Conservation (phyloP, 495 filamentous ascomycete species). For the Collariella sp. region DNA sequence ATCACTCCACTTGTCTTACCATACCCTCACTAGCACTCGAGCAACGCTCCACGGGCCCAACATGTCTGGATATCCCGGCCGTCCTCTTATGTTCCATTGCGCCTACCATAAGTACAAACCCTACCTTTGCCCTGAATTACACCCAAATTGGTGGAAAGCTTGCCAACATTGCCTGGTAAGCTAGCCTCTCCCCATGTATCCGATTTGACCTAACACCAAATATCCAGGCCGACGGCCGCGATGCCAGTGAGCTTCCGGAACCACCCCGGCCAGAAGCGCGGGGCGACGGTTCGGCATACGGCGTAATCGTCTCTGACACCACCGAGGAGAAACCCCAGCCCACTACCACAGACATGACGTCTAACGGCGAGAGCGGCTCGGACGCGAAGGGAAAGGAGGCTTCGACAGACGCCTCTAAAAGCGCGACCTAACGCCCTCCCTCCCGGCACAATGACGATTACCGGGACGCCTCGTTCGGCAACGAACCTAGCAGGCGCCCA, state of each 20-base stretch:
- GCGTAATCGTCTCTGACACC: slow-evolving; percentile 38
- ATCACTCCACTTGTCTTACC: background rate
- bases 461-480: slow-evolving; percentile 29
- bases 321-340: slow-evolving; percentile 38
- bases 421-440: slow-evolving; percentile 15
- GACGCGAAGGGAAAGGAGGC: slow-evolving; percentile 29
- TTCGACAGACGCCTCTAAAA: slow-evolving; percentile 20
- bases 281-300: too few relatives aligned
- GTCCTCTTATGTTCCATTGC: too few relatives aligned
- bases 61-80: background rate
- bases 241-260: too few relatives aligned
- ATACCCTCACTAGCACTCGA: background rate
- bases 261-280: too few relatives aligned
- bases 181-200: background rate
- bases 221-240: slow-evolving; percentile 40
- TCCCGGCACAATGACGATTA: slow-evolving; percentile 27
- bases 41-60: background rate
- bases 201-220: background rate
- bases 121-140: too few relatives aligned
- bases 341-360: slow-evolving; percentile 38
- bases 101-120: too few relatives aligned
- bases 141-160: too few relatives aligned
- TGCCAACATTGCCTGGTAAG: too few relatives aligned
- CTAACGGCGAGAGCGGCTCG: slow-evolving; percentile 18
- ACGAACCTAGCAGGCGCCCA: slow-evolving; percentile 11